Evolutionary conservation across 192 early-diverging fungal species (phyloP).

Genomic region (Podila verticillata): DNA sequence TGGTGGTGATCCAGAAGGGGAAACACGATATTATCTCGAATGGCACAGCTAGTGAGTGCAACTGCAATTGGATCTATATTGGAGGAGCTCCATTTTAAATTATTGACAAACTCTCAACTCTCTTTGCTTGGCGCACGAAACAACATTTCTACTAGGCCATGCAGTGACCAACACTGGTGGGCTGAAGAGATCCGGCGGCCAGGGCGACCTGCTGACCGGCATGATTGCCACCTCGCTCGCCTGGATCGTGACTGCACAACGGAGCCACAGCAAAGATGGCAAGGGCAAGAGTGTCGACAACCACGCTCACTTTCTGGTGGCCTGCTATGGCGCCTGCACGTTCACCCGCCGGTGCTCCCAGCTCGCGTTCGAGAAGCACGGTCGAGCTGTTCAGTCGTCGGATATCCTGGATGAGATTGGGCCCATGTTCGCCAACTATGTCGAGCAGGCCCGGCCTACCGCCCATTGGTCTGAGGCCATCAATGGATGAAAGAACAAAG

Average conservation of each 20-base stretch:
- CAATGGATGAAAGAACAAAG: too few relatives aligned
- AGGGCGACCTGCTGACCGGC: conserved; percentile 94
- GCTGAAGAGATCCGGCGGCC: conserved; percentile 91
- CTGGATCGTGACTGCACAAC: conserved; percentile 69
- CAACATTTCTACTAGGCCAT: conserved; percentile 53
- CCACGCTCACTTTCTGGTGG: conserved; percentile 58
- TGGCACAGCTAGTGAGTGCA: conserved; percentile 64
- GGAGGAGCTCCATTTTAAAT: background rate
- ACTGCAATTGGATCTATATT: background rate
- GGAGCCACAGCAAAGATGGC: conserved; percentile 20
- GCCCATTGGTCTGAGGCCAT: background rate
- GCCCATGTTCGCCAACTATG: conserved; percentile 30
- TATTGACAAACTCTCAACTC: too few relatives aligned
- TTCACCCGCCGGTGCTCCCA: conserved; percentile 63
- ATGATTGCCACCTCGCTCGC: conserved; percentile 84
- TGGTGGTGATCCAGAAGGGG: conserved; percentile 87
- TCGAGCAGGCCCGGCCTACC: conserved; percentile 15
- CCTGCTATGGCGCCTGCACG: conserved; percentile 73
- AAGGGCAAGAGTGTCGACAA: too few relatives aligned
- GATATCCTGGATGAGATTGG: conserved; percentile 74
- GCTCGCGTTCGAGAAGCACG: conserved; percentile 67
- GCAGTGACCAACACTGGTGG: conserved; percentile 73
- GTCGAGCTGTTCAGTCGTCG: conserved; percentile 67
- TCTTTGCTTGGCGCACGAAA: background rate
- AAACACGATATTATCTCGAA: conserved; percentile 78